A percentile compares a stretch with the other conserved stretches of the same genome.
These are phyloP conservation scores for Solanum sejunctum DNA, from an alignment of 257 asterid species.

Conservation along the genomic window DNA sequence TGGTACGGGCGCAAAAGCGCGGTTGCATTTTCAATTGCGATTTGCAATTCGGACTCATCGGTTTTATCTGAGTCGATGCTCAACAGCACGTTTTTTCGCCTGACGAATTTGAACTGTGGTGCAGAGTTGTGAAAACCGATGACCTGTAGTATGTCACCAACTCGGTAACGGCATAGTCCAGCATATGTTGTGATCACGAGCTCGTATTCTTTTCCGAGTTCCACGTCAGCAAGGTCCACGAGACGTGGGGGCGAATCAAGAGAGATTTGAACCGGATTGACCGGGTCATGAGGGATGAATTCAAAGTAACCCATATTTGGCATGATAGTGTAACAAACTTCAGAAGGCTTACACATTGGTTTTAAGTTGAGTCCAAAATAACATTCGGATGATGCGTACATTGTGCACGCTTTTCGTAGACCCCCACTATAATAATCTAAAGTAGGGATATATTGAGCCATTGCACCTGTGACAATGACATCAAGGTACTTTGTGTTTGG, in stretches of 20 bases:
- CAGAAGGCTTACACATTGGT: constrained; percentile 52
- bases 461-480: constrained; percentile 80
- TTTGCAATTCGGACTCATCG: constrained; percentile 60
- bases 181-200: constrained; percentile 64
- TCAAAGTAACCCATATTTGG: constrained; percentile 91
- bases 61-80: constrained; percentile 76
- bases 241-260: constrained; percentile 30
- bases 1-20: constrained; percentile 12
- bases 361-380: constrained; percentile 63
- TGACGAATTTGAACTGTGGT: constrained; percentile 58
- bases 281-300: constrained; percentile 47
- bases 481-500: constrained; percentile 67
- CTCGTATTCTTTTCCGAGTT: constrained; percentile 65
- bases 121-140: constrained; percentile 54
- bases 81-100: constrained; percentile 55
- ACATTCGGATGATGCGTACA: constrained; percentile 89
- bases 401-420: constrained; percentile 56
- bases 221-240: constrained; percentile 58
- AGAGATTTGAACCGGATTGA: constrained; percentile 6
- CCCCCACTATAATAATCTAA: constrained; percentile 73
- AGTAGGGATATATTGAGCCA: constrained; percentile 82
- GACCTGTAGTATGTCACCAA: constrained; percentile 74
- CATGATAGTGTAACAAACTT: constrained; percentile 71
- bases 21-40: constrained; percentile 46
- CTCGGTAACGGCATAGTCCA: constrained; percentile 62